Base-by-base conservation (phyloP, 768 basidiomycete species). In the Tylopilus felleus region DNA sequence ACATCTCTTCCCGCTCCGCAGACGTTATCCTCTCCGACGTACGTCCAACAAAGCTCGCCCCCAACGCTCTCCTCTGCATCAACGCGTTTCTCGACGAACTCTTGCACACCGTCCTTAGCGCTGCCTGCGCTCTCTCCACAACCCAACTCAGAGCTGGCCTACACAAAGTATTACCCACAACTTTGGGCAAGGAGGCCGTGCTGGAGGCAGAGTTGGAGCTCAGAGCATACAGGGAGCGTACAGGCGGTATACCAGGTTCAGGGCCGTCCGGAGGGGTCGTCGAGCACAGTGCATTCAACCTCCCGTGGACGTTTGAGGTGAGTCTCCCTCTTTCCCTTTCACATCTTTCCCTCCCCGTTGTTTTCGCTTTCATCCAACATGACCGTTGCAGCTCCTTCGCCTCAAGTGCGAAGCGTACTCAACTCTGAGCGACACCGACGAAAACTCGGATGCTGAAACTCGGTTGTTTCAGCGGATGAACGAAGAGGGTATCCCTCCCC, bases 171-270 rank as follows among this genome's bases (percentile, higher is more conserved):
- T 74, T 93, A 27, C 88, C 91, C 8, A 91, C 88, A 6, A 78
- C 83, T 47, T 78, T 97, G 42, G 95, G 93, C 45, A 93, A 97
- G 73, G 90, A 94, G 66, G 93, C 93, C 3, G 75, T 96, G 17
- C 75, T 94, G 46, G 95, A 98, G 72, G 95, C 95, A 0, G 95
- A 98, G 66, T 78, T 98, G 40, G 95, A 97, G 69, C 70, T 97
- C 43, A 80, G 91, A 64, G 91, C 91, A 8, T 94, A 94, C 75
- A 88, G 86, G 82, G 91, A 92, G 61, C 80, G 85, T 52, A 90
- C 84, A 12, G 65, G 72, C 40, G 73, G 77, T 44, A 64, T 71
- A 47, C 65, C 66, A 35, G 60, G 64, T 35, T 60, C 65, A 22
- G 63, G 68, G 29, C 47, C 66, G 25, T 66, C 68, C 22, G 52